Conservation (phyloP, 192 early-diverging fungal genomes). For the Backusella circina region DNA sequence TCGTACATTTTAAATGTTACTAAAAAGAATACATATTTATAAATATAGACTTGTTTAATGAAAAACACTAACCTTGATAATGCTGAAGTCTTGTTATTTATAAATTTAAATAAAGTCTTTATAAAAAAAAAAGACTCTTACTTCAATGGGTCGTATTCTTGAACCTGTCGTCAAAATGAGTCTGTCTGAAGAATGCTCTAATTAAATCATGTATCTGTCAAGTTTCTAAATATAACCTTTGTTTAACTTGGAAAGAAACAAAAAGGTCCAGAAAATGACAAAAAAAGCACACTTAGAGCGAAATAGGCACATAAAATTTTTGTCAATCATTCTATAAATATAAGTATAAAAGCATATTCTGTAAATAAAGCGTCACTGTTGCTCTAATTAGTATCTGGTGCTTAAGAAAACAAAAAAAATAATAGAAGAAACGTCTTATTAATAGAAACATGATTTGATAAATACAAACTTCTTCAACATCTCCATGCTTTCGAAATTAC, state of each 20-base stretch:
- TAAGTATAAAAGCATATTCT: not conserved
- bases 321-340: too few relatives aligned
- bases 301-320: too few relatives aligned
- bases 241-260: not conserved
- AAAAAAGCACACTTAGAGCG: not conserved
- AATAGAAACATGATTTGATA: not conserved
- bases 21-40: too few relatives aligned
- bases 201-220: not conserved
- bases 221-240: not conserved
- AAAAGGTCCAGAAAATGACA: not conserved
- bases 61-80: too few relatives aligned
- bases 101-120: not conserved
- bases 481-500: not conserved
- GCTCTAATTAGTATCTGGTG: not conserved
- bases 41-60: too few relatives aligned
- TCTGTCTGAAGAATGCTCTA: not conserved
- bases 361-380: not conserved
- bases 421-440: not conserved
- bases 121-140: not conserved
- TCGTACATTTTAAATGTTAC: too few relatives aligned
- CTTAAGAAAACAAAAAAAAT: too few relatives aligned
- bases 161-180: not conserved
- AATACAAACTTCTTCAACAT: not conserved
- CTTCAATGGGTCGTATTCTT: not conserved
- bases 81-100: not conserved